Evolutionary conservation across 225 moss, liverwort and hornwort species (phyloP).

Genomic region (Neckera pumila): DNA sequence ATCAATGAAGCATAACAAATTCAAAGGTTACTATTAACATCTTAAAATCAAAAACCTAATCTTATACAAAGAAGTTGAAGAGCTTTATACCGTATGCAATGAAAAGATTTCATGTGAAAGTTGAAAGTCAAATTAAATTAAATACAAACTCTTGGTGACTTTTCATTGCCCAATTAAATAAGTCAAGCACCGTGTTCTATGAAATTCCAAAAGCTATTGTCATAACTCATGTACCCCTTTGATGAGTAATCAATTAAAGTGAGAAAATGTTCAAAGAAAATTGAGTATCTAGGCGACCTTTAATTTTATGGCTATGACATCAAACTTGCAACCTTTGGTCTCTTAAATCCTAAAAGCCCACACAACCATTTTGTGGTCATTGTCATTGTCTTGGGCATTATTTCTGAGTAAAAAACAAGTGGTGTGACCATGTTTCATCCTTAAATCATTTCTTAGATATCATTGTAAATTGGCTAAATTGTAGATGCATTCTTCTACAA

Average conservation of each 20-base stretch:
- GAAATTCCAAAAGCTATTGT: not conserved
- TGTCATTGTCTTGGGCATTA: accelerated
- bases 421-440: accelerated
- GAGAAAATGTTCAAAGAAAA: not conserved
- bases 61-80: not conserved
- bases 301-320: not conserved
- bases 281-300: not conserved
- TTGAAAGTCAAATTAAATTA: not conserved
- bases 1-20: not conserved
- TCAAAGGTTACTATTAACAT: too few species aligned
- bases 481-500: not conserved
- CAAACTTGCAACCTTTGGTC: not conserved
- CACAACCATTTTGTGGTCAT: too few species aligned
- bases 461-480: not conserved
- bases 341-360: not conserved
- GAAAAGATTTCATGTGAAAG: not conserved
- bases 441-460: not conserved
- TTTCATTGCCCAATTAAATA: not conserved
- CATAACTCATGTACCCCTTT: accelerated
- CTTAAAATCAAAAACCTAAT: not conserved
- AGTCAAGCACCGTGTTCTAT: not conserved
- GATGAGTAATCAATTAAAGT: too few species aligned
- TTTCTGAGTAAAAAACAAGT: not conserved
- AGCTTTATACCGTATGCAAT: not conserved
- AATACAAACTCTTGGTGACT: not conserved